These are phyloP conservation scores for Pichia cactophila DNA, from an alignment of 1,139 yeast species.

Conservation along the genomic window DNA sequence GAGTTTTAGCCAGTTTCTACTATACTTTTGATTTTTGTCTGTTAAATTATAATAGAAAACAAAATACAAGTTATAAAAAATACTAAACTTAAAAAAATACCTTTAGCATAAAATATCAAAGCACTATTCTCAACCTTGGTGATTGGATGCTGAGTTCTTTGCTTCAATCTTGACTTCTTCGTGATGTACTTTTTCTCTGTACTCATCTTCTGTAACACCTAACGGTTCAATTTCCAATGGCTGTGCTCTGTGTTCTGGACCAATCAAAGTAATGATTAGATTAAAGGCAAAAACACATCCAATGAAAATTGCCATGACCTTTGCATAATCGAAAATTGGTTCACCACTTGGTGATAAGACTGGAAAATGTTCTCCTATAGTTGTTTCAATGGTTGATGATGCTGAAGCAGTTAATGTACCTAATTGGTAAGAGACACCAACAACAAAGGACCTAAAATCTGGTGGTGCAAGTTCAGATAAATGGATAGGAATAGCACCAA, in stretches of 20 bases:
- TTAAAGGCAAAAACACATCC: slow-evolving; percentile 71
- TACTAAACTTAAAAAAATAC: no score
- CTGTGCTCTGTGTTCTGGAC: slow-evolving; percentile 58
- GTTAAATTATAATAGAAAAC: no score
- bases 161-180: slow-evolving; percentile 4
- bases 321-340: slow-evolving; percentile 42
- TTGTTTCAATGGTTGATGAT: slow-evolving; percentile 73
- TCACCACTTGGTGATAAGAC: slow-evolving; percentile 31
- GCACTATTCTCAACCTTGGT: not conserved
- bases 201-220: slow-evolving; percentile 14
- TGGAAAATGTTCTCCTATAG: slow-evolving; percentile 65
- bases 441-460: slow-evolving; percentile 62
- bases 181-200: slow-evolving; percentile 13
- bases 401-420: slow-evolving; percentile 84
- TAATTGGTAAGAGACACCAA: slow-evolving; percentile 72
- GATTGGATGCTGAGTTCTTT: not conserved
- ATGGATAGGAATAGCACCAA: slow-evolving; percentile 82
- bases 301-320: slow-evolving; percentile 76
- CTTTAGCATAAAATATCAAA: no score
- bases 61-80: no score
- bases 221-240: slow-evolving; percentile 16
- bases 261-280: slow-evolving; percentile 50
- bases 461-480: slow-evolving; percentile 71
- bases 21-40: no score
- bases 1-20: no score